These are phyloP conservation scores for Psilocybe azurescens DNA, from an alignment of 768 basidiomycete species.

Conservation along the genomic window DNA sequence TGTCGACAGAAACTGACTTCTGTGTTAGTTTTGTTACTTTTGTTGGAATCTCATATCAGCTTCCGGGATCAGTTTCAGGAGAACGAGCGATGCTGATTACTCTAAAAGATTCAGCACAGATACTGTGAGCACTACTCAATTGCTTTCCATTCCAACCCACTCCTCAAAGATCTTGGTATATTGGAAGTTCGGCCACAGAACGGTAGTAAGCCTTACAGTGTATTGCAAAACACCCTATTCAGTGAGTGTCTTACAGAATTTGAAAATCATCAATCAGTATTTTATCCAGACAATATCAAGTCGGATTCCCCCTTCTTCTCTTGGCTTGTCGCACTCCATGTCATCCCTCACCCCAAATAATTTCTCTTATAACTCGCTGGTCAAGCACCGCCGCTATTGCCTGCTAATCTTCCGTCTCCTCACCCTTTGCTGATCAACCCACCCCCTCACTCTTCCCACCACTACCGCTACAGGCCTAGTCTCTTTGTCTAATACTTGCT, in stretches of 20 bases:
- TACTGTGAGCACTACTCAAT: constrained; percentile 12
- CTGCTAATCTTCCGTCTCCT: not conserved
- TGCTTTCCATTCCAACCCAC: constrained; percentile 3
- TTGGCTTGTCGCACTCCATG: constrained; percentile 15
- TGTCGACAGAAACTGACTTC: not conserved
- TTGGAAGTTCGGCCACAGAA: constrained; percentile 67
- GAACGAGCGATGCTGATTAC: constrained; percentile 73
- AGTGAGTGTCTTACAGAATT: too few species aligned
- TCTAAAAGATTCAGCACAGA: constrained; percentile 67
- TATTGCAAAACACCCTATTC: too few species aligned
- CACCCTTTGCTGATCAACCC: constrained; percentile 17
- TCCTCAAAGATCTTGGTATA: constrained; percentile 66
- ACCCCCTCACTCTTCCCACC: not conserved
- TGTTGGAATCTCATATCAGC: constrained; percentile 78
- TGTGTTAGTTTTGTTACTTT: constrained; percentile 65
- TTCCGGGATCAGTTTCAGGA: constrained; percentile 70
- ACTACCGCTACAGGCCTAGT: not conserved
- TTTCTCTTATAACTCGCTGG: constrained; percentile 33
- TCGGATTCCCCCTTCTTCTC: constrained; percentile 21
- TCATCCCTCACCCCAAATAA: constrained; percentile 19
- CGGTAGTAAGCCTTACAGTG: too few species aligned
- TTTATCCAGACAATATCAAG: constrained; percentile 15
- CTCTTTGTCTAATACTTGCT: not conserved
- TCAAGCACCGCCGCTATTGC: constrained; percentile 23
- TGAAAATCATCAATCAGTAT: constrained; percentile 12